These are phyloP conservation scores for Avena sativa DNA, from an alignment of 176 grass and related monocot species.

Conservation along the genomic window DNA sequence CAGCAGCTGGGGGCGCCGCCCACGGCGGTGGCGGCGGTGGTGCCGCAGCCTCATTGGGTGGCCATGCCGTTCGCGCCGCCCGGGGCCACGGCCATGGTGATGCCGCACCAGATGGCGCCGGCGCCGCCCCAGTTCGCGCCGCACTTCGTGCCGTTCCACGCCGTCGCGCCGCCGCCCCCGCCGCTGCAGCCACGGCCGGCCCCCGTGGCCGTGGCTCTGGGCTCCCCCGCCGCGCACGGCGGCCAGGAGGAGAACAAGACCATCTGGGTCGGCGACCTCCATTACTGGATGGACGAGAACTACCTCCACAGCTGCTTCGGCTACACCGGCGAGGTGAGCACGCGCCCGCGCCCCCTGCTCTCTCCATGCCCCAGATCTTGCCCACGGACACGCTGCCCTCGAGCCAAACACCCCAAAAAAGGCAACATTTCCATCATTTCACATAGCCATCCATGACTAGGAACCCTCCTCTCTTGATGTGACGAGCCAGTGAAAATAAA, in stretches of 20 bases:
- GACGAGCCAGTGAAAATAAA: constrained; percentile 37
- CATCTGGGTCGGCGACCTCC: constrained; percentile 98
- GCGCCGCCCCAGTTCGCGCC: constrained; percentile 77
- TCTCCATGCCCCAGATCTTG: constrained; percentile 47
- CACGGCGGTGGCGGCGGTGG: constrained; percentile 39
- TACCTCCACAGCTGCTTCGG: constrained; percentile 95
- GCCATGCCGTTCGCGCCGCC: constrained; percentile 67
- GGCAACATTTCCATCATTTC: not conserved
- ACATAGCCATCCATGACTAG: constrained; percentile 2
- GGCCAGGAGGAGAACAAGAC: constrained; percentile 94
- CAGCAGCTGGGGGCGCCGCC: constrained; percentile 34
- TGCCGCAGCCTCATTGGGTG: constrained; percentile 58
- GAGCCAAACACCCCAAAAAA: constrained; percentile 22
- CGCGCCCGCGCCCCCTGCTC: not conserved
- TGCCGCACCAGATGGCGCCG: constrained; percentile 84
- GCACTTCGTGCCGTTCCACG: constrained; percentile 83
- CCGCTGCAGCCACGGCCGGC: constrained; percentile 23
- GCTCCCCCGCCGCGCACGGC: constrained; percentile 44
- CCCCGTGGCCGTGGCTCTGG: constrained; percentile 12
- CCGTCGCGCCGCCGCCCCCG: constrained; percentile 42
- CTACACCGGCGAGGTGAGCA: constrained; percentile 92
- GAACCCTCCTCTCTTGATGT: constrained; percentile 37
- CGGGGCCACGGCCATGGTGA: constrained; percentile 69
- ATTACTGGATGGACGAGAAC: constrained; percentile 99
- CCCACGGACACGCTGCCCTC: not conserved